Base-by-base conservation (phyloP, 352 stramenopile species). In the Globisporangium heterothallicum region DNA sequence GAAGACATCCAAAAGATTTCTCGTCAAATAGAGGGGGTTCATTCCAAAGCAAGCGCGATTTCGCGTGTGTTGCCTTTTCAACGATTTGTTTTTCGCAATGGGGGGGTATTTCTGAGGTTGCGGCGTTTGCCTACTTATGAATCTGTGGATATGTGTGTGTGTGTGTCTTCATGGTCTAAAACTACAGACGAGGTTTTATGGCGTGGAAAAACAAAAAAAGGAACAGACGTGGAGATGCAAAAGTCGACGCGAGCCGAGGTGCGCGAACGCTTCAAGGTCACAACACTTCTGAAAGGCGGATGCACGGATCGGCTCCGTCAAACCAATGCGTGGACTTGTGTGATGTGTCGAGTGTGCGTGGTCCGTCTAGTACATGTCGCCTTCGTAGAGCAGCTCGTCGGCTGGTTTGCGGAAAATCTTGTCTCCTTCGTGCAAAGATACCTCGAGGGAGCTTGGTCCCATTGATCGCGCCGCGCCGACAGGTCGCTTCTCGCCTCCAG, bases 321-420 rank as follows among this genome's bases (percentile, higher is more conserved):
- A n/a, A n/a, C n/a, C n/a, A n/a, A n/a, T n/a, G n/a, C n/a, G n/a
- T n/a, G n/a, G n/a, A n/a, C n/a, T n/a, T n/a, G n/a, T 89, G 49
- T 84, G 81, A 30, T 86, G 82, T 46, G 79, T 88, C 45, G 85
- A 76, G 64, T 97, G 88, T 18, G 88, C 86, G 64, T 97, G 86
- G 48, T 96, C 85, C 27, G 73, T 79, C 69, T 88, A 89, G 74
- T 90, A 94, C 81, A 94, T 88, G 72, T 94, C 84, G 64, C 84
- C 84, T 59, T 94, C 84, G 66, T 90, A 94, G 24, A 94, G 70
- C 63, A 94, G 8, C 56, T 94, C 84, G 56, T 88, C 81, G 18
- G 80, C 61, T 49, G 78, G 77, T 67, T 94, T 92, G 49, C 72
- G 68, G 77, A 89, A 94, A 59, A 94, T 94, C 74, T 92, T 59